phyloP scores from a whole-genome alignment of 257 asterid genomes.

The Datura wrightii region DNA sequence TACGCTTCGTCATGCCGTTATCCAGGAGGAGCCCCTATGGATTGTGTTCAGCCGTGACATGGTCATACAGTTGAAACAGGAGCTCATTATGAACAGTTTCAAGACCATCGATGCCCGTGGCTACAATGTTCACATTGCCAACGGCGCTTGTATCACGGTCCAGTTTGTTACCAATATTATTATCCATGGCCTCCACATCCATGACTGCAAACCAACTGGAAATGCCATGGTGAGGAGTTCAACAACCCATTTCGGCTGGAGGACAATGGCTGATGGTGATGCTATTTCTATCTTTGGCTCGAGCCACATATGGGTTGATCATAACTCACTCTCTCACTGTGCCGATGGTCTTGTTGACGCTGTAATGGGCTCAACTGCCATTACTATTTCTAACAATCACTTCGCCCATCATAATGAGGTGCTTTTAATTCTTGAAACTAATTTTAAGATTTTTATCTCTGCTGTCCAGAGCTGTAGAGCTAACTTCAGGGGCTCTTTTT shows the following conservation, averaged over 20 bases:
- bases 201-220: conserved; percentile 86
- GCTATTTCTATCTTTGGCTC: conserved; percentile 85
- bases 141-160: conserved; percentile 78
- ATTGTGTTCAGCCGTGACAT: conserved; percentile 87
- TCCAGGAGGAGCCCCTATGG: conserved; percentile 90
- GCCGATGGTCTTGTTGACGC: conserved; percentile 97
- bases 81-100: conserved; percentile 85
- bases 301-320: conserved; percentile 94
- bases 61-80: conserved; percentile 85
- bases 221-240: conserved; percentile 96
- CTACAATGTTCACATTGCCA: conserved; percentile 78
- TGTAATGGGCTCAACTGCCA: conserved; percentile 92
- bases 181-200: conserved; percentile 82
- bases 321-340: conserved; percentile 82
- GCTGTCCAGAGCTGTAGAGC: background rate
- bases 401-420: conserved; percentile 96
- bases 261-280: conserved; percentile 96
- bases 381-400: conserved; percentile 85
- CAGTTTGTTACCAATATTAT: conserved; percentile 80
- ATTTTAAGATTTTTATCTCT: conserved; percentile 14
- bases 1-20: conserved; percentile 91
- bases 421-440: conserved; percentile 17
- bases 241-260: conserved; percentile 80
- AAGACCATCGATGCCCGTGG: conserved; percentile 95
- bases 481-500: background rate